These are phyloP conservation scores for Seiridium unicorne DNA, from an alignment of 2,329 filamentous ascomycete genomes.

Conservation along the genomic window DNA sequence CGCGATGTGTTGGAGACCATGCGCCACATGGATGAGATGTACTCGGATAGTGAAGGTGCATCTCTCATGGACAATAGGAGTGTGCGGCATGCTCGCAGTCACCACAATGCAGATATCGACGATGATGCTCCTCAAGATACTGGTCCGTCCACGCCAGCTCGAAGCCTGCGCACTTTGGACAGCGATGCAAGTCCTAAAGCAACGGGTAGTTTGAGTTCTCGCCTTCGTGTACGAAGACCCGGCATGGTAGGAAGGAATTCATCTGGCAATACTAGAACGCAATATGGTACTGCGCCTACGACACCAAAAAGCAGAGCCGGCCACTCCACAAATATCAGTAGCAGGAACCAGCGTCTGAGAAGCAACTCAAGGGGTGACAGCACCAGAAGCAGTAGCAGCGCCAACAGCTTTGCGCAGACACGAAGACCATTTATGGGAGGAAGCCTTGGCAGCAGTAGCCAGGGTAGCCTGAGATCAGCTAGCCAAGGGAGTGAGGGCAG, in stretches of 20 bases:
- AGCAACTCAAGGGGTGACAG: conserved; percentile 20
- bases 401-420: conserved; percentile 40
- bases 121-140: conserved; percentile 42
- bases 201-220: background rate
- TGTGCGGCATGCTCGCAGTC: background rate
- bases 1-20: conserved; percentile 43
- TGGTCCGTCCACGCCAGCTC: conserved; percentile 32
- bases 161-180: conserved; percentile 8
- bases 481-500: conserved; percentile 26
- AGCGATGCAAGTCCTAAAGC: conserved; percentile 8
- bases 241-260: conserved; percentile 33
- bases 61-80: background rate
- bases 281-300: conserved; percentile 53
- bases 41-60: conserved; percentile 13
- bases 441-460: conserved; percentile 25
- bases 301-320: conserved; percentile 41
- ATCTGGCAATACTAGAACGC: conserved; percentile 37
- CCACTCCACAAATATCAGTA: background rate
- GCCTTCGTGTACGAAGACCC: conserved; percentile 14
- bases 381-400: conserved; percentile 14
- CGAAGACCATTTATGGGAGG: conserved; percentile 35
- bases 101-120: conserved; percentile 26
- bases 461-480: conserved; percentile 36
- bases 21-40: conserved; percentile 19
- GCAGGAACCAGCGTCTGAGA: conserved; percentile 17